These are phyloP conservation scores for Diaporthe sp. DNA, from an alignment of 2,329 filamentous ascomycete species.

Conservation along the genomic window DNA sequence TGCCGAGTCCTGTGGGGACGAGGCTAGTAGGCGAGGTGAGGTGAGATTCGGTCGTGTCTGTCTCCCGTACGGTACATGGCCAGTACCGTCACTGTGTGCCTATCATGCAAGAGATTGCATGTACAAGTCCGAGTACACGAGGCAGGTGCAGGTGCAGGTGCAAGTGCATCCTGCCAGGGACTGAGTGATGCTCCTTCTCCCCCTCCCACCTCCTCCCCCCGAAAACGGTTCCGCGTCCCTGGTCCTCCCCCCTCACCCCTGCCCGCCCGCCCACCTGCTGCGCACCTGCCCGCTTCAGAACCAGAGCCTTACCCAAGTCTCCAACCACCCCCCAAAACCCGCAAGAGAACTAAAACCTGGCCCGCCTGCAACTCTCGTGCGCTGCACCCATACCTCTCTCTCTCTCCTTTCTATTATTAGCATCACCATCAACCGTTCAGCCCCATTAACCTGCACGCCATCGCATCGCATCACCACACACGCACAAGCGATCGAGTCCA, in stretches of 20 bases:
- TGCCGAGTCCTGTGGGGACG: constrained; percentile 5
- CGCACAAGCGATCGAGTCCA: constrained; percentile 20
- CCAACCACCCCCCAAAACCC: constrained; percentile 26
- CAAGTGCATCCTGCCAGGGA: constrained; percentile 26
- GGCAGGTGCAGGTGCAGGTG: constrained; percentile 10
- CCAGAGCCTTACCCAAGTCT: constrained; percentile 21
- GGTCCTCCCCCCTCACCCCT: constrained; percentile 61
- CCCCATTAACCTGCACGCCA: constrained; percentile 34
- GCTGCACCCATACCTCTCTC: constrained; percentile 32
- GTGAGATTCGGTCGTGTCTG: constrained; percentile 25
- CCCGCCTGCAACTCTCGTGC: constrained; percentile 31
- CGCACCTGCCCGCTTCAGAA: constrained; percentile 21
- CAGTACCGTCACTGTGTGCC: background rate
- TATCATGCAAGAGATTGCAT: constrained; percentile 6
- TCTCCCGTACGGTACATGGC: constrained; percentile 1
- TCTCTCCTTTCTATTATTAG: constrained; percentile 37
- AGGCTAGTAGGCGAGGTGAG: constrained; percentile 22
- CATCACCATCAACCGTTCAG: constrained; percentile 31
- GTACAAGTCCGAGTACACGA: background rate
- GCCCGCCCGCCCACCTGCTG: constrained; percentile 54
- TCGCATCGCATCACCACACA: constrained; percentile 24
- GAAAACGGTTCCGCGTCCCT: constrained; percentile 42
- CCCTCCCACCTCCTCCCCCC: constrained; percentile 41
- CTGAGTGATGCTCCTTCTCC: constrained; percentile 41
- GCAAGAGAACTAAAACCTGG: constrained; percentile 24